Evolutionary conservation across 768 basidiomycete species (phyloP), one percentile per base, ranked within the genome.

Genomic region (Collybia sordida): DNA sequence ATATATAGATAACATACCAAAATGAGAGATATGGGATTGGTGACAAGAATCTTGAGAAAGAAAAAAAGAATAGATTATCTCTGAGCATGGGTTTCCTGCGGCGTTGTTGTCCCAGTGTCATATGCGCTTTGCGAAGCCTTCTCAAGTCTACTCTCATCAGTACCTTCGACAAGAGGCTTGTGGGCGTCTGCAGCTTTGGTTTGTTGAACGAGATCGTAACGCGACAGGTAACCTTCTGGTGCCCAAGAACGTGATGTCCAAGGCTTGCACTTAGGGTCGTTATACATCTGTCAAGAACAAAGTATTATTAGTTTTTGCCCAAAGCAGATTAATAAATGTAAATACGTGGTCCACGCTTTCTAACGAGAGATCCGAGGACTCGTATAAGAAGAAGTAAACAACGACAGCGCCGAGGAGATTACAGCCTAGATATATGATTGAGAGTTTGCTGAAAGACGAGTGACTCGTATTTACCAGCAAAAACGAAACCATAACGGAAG

Each of bases 341-440:
- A 73, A 47, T 57, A 81, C 78, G 59, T 68, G 65, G 58, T 87
- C 79, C 38, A 88, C 83, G 51, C 66, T 72, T 68, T 90, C 88
- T 15, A 90, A 73, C 2, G 81, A 78, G 31, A 90, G 71, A 52
- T 82, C 79, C 5, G 81, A 77, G 6, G 81, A 81, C 62, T 90
- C 88, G 70, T 90, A 90, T 1, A 90, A 73, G 82, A 88, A 89
- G 61, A 88, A 73, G 63, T 71, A 88, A 17, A 87, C 85, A 51
- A 87, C 68, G 39, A 77, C 61, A 1, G 82, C 81, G 28, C 78
- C 81, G 23, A 66, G 65, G n/a, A 85, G 70, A 59, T 85, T 85
- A 60, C 82, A 85, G 23, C 77, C 77, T 72, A 24, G 4, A 34
- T 39, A n/a, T 45, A 7, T n/a, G 9, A 17, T 9, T 12, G 23